A percentile compares a stretch with the other conserved stretches of the same genome.
These are phyloP conservation scores for Pseudogymnoascus sp. DNA, from an alignment of 2,329 filamentous ascomycete genomes.

Conservation along the genomic window DNA sequence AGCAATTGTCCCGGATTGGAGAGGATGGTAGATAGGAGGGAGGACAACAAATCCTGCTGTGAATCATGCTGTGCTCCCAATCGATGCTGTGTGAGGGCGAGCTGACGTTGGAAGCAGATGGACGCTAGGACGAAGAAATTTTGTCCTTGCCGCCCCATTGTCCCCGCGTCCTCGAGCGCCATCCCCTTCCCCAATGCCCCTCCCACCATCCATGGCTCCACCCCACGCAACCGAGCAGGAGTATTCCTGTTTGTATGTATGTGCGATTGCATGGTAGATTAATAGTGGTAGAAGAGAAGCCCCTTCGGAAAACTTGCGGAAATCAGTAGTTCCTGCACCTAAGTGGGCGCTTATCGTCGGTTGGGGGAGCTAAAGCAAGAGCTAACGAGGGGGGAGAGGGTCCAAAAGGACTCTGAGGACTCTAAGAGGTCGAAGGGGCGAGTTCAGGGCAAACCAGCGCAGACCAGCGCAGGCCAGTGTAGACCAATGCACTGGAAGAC, in stretches of 20 bases:
- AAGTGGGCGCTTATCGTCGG: slow-evolving; percentile 2
- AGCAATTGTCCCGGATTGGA: not conserved
- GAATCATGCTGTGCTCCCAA: not conserved
- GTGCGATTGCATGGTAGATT: not conserved
- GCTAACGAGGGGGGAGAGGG: not conserved
- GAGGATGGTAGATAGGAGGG: not conserved
- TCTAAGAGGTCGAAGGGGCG: not conserved
- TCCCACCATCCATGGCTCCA: not conserved
- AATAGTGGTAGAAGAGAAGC: not conserved
- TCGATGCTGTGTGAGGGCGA: not conserved
- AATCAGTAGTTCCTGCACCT: slow-evolving; percentile 3
- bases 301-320: not conserved
- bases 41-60: not conserved
- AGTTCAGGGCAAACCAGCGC: not conserved
- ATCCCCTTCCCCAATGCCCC: not conserved
- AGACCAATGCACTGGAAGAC: not conserved
- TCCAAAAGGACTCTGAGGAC: not conserved
- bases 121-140: not conserved
- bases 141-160: not conserved
- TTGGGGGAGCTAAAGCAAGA: not conserved
- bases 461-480: not conserved
- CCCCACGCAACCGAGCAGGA: not conserved
- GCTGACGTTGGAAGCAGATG: not conserved
- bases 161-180: not conserved
- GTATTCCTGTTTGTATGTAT: not conserved